Evolutionary conservation across 805 yeast genomes (phyloP).

Genomic region (Hanseniaspora clermontiae): DNA sequence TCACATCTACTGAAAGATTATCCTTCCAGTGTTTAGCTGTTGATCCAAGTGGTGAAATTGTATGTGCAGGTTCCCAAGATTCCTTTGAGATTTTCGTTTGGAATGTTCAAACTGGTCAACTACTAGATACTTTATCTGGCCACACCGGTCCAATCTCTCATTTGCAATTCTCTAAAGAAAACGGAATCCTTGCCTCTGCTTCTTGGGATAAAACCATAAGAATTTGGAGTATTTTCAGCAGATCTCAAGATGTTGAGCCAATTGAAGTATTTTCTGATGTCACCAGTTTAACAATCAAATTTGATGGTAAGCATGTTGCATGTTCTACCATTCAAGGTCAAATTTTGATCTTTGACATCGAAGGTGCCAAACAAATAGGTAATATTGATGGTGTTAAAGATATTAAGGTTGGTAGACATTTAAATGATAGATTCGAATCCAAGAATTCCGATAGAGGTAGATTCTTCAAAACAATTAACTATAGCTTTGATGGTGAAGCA

Average conservation of each 20-base stretch:
- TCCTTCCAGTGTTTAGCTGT: slow-evolving; percentile 85
- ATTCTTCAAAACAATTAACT: slow-evolving; percentile 65
- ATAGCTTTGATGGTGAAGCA: slow-evolving; percentile 79
- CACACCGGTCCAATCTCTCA: slow-evolving; percentile 93
- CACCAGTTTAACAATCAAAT: slow-evolving; percentile 67
- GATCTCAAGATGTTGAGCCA: slow-evolving; percentile 83
- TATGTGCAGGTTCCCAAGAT: slow-evolving; percentile 87
- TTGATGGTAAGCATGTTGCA: slow-evolving; percentile 85
- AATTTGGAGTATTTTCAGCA: slow-evolving; percentile 82
- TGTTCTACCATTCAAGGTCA: slow-evolving; percentile 84
- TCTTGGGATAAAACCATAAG: slow-evolving; percentile 95
- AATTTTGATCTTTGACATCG: slow-evolving; percentile 70
- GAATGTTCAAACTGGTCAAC: slow-evolving; percentile 93
- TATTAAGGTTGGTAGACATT: slow-evolving; percentile 71
- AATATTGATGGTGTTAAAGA: slow-evolving; percentile 78
- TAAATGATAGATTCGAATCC: slow-evolving; percentile 70
- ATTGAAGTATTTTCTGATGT: slow-evolving; percentile 77
- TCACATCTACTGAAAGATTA: slow-evolving; percentile 78
- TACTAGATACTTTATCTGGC: slow-evolving; percentile 76
- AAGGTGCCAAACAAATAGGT: slow-evolving; percentile 65
- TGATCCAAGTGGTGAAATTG: slow-evolving; percentile 94
- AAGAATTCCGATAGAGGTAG: slow-evolving; percentile 74
- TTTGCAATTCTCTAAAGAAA: slow-evolving; percentile 71
- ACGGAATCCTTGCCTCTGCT: slow-evolving; percentile 68
- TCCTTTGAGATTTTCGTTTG: slow-evolving; percentile 85